Evolutionary conservation across 495 filamentous ascomycete species (phyloP), one percentile per base, ranked within the genome.

Genomic region (Neurospora sp.): DNA sequence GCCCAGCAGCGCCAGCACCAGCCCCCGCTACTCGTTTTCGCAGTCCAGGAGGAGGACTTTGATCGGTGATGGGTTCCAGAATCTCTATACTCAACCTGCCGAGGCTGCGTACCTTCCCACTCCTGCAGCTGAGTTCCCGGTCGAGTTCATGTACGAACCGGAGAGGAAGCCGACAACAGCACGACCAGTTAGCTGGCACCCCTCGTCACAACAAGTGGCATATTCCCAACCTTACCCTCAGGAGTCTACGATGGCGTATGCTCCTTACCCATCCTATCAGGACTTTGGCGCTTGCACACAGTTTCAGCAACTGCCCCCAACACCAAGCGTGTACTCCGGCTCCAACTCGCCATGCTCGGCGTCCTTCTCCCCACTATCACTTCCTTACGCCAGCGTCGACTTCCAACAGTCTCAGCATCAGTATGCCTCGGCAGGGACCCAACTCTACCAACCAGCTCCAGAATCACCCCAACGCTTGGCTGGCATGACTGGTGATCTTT

Each of bases 131-230:
- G 74, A 78, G 73, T 72, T 76, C 69, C 72, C 77, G 74, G 75
- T 74, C 80, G 74, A 80, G 74, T 61, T 77, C 75, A 71, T 76
- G 72, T 73, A 81, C 71, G 78, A 81, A 38, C 75, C 74, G n/a
- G 74, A 79, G 59, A 78, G 74, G 73, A 79, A 75, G 69, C 80
- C 76, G 27, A 35, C 73, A 59, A 79, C 91, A 71, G 78, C 73
- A 65, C 80, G 91, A 16, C 91, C 91, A 27, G 86, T 89, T 37
- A 92, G 90, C 78, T 93, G 91, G 91, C 91, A 93, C 79, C 89
- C 91, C 14, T 83, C 83, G 22, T 83, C 85, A 20, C 82, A 84
- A 27, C 69, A 82, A 9, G 18, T 77, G 74, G 74, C 77, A 74
- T 75, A 78, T 59, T 76, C 75, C 40, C 59, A 72, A 40, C 18